These are phyloP conservation scores for Flaveria linearis DNA, from an alignment of 129 eudicot species.

Conservation along the genomic window DNA sequence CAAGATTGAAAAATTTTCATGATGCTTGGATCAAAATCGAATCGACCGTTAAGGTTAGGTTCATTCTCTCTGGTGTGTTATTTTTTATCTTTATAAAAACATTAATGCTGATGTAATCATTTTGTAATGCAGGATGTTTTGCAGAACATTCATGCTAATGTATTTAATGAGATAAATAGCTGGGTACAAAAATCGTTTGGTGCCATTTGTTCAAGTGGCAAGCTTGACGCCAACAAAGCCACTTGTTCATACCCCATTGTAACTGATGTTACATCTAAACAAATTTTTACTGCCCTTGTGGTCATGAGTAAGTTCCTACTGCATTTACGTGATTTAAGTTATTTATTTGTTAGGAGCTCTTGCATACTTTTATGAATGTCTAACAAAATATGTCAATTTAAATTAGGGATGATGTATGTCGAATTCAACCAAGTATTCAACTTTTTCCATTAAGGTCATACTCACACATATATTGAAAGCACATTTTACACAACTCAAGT, in stretches of 20 bases:
- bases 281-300: slow-evolving; percentile 65
- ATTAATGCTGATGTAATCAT: background rate
- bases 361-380: background rate
- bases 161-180: slow-evolving; percentile 53
- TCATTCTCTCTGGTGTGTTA: background rate
- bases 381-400: background rate
- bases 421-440: background rate
- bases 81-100: background rate
- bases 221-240: slow-evolving; percentile 40
- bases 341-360: background rate
- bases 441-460: background rate
- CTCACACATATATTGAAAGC: background rate
- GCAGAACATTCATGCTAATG: slow-evolving; percentile 52
- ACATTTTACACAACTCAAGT: background rate
- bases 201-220: slow-evolving; percentile 50
- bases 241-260: slow-evolving; percentile 59
- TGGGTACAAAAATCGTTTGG: slow-evolving; percentile 75
- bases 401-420: background rate
- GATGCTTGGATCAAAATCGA: slow-evolving; percentile 55
- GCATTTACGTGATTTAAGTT: background rate
- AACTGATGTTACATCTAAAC: slow-evolving; percentile 45
- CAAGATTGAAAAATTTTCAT: slow-evolving; percentile 48
- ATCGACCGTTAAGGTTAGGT: slow-evolving; percentile 53
- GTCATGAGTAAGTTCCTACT: slow-evolving; percentile 56
- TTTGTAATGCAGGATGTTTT: slow-evolving; percentile 58